A percentile compares a stretch with the other conserved stretches of the same genome.
Evolutionary conservation across 257 asterid genomes (phyloP).

Genomic region (Anisodus acutangulus): DNA sequence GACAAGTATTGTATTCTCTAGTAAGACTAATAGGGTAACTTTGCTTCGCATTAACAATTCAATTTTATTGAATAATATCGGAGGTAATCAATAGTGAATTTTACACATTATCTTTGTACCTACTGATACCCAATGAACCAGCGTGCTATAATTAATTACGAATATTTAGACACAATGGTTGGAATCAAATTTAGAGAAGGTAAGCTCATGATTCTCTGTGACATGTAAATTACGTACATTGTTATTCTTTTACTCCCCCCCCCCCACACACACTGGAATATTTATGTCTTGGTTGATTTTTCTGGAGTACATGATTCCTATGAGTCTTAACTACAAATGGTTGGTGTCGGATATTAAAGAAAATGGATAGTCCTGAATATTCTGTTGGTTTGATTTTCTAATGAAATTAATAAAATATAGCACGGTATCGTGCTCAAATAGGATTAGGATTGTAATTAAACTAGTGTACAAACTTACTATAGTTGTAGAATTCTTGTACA

Average conservation of each 20-base stretch:
- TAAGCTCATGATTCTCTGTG: background rate
- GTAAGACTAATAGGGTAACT: background rate
- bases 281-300: background rate
- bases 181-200: background rate
- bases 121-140: background rate
- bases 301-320: conserved; percentile 20
- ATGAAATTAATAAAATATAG: background rate
- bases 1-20: background rate
- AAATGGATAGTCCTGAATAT: background rate
- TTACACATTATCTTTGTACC: background rate
- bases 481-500: too few relatives aligned
- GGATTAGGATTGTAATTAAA: too few relatives aligned
- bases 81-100: background rate
- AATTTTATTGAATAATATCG: background rate
- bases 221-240: background rate
- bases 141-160: background rate
- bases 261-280: background rate
- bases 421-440: too few relatives aligned
- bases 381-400: conserved; percentile 3
- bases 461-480: too few relatives aligned
- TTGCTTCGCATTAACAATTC: background rate
- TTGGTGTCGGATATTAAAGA: background rate
- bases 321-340: conserved; percentile 17
- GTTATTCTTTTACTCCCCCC: background rate
- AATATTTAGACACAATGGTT: background rate